phyloP scores from a whole-genome alignment of 2,329 filamentous ascomycete species.

The Annulohypoxylon truncatum region DNA sequence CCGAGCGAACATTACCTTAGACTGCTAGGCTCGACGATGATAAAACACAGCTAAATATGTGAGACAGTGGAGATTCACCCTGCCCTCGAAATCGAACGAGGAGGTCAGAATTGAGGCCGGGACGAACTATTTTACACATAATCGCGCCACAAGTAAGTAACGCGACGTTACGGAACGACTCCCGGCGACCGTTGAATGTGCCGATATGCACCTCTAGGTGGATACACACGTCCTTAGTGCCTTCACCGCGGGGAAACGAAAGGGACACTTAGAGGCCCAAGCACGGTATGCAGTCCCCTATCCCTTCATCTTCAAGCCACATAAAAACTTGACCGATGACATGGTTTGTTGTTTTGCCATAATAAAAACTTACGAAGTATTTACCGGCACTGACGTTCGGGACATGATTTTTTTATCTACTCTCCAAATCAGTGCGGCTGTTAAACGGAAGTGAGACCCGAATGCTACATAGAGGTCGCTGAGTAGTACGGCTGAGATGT shows the following conservation, averaged over 20 bases:
- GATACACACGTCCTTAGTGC: background rate
- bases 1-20: constrained; percentile 12
- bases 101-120: background rate
- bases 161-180: background rate
- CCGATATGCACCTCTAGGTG: background rate
- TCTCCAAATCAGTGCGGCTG: constrained; percentile 31
- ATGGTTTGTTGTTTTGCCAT: constrained; percentile 1
- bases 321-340: background rate
- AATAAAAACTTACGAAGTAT: background rate
- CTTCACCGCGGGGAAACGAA: background rate
- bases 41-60: constrained; percentile 11
- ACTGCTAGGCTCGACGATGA: constrained; percentile 9
- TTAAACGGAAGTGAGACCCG: constrained; percentile 26
- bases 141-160: constrained; percentile 5
- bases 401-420: constrained; percentile 4
- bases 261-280: background rate
- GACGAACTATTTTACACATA: background rate
- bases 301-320: background rate
- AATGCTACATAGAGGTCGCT: constrained; percentile 14
- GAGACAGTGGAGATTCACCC: constrained; percentile 8
- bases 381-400: constrained; percentile 2
- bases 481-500: constrained; percentile 7
- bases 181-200: background rate
- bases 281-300: background rate
- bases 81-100: constrained; percentile 7